Conservation (phyloP, 2,329 filamentous ascomycete species). For the Aspergillus spinulosporus region DNA sequence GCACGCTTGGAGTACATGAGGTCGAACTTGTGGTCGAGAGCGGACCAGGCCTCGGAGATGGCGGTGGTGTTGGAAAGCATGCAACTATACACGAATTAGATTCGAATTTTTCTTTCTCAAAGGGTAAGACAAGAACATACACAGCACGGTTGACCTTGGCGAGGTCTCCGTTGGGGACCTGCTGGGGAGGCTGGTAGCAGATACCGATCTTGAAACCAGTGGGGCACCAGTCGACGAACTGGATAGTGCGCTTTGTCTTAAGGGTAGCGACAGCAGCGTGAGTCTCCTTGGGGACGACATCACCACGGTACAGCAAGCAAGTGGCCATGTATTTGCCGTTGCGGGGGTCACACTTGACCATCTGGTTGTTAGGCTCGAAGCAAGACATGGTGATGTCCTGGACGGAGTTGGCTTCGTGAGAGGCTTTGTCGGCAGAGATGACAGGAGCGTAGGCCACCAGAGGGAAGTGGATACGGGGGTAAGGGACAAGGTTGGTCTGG, state of each 20-base stretch:
- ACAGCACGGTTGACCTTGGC: slow-evolving; percentile 98
- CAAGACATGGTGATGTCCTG: slow-evolving; percentile 98
- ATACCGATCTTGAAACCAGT: slow-evolving; percentile 99
- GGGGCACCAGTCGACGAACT: slow-evolving; percentile 99
- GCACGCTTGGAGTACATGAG: slow-evolving; percentile 99
- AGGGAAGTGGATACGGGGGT: slow-evolving; percentile 99
- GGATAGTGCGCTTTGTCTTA: slow-evolving; percentile 99
- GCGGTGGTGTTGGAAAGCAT: slow-evolving; percentile 95
- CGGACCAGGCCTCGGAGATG: slow-evolving; percentile 97
- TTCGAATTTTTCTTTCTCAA: not conserved
- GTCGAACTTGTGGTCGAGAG: slow-evolving; percentile 96
- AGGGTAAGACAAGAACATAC: slow-evolving; percentile 57
- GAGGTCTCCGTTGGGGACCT: slow-evolving; percentile 93
- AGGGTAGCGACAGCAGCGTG: slow-evolving; percentile 90
- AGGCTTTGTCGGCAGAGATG: slow-evolving; percentile 90
- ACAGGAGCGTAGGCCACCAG: slow-evolving; percentile 95
- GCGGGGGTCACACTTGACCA: slow-evolving; percentile 99
- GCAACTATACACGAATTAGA: slow-evolving; percentile 59
- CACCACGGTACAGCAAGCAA: slow-evolving; percentile 95
- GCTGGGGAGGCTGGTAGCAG: slow-evolving; percentile 97
- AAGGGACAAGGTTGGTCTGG: slow-evolving; percentile 99
- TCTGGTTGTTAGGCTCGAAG: slow-evolving; percentile 99
- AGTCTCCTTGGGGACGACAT: slow-evolving; percentile 95
- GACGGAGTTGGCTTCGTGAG: slow-evolving; percentile 96
- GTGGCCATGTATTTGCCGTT: slow-evolving; percentile 99